phyloP scores from a whole-genome alignment of 2,329 filamentous ascomycete genomes.

The Basipetospora chlamydospora region DNA sequence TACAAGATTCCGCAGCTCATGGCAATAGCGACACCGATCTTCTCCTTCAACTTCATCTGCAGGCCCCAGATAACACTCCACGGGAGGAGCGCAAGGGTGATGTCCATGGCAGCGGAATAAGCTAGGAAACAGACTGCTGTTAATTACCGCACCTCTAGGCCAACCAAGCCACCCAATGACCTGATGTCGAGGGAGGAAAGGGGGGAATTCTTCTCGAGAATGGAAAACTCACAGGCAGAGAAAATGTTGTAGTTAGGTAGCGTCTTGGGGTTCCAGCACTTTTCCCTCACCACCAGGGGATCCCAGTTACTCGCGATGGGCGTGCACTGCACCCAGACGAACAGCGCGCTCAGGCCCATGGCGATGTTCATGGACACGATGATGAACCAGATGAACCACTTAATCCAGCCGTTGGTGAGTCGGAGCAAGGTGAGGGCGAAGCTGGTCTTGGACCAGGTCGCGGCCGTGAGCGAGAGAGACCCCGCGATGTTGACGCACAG shows the following conservation, averaged over 20 bases:
- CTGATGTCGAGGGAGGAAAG: no score
- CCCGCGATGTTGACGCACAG: slow-evolving; percentile 10
- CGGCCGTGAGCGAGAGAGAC: slow-evolving; percentile 13
- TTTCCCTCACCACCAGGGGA: slow-evolving; percentile 10
- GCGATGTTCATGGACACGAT: slow-evolving; percentile 13
- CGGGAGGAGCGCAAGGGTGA: slow-evolving; percentile 23
- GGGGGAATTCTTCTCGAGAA: no score
- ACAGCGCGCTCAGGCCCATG: slow-evolving; percentile 11
- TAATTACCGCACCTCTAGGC: no score
- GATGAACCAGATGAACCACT: slow-evolving; percentile 12
- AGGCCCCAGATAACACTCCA: slow-evolving; percentile 25
- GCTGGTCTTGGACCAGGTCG: slow-evolving; percentile 16
- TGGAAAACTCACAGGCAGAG: slow-evolving; percentile 6
- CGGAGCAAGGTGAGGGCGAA: slow-evolving; percentile 17
- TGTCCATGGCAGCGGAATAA: slow-evolving; percentile 23
- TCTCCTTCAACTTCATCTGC: slow-evolving; percentile 24
- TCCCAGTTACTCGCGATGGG: slow-evolving; percentile 12
- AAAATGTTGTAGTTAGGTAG: slow-evolving; percentile 10
- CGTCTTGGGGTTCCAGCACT: slow-evolving; percentile 14
- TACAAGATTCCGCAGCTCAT: slow-evolving; percentile 30
- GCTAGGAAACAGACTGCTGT: slow-evolving; percentile 8
- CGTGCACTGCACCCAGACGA: slow-evolving; percentile 11
- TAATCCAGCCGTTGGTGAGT: slow-evolving; percentile 10
- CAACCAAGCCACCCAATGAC: no score
- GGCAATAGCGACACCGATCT: slow-evolving; percentile 23